A percentile compares a stretch with the other conserved stretches of the same genome.
These are phyloP conservation scores for Leptographium procerum DNA, from an alignment of 2,329 filamentous ascomycete species.

Conservation along the genomic window DNA sequence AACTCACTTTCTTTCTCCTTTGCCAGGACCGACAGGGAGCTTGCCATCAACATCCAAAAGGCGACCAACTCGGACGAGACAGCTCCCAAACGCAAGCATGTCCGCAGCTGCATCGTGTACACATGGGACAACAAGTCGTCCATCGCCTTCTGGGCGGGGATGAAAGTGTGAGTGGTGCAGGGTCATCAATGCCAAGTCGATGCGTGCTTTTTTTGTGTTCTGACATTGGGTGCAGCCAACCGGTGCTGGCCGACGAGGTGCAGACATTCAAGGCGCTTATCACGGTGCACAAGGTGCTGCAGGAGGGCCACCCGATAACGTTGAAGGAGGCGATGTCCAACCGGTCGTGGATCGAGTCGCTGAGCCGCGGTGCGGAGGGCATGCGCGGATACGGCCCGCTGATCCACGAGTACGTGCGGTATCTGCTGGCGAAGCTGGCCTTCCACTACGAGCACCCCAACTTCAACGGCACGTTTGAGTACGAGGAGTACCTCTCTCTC, in stretches of 20 bases:
- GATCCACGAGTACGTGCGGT: constrained; percentile 95
- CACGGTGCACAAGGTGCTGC: constrained; percentile 92
- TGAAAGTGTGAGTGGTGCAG: constrained; percentile 69
- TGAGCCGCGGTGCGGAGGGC: constrained; percentile 80
- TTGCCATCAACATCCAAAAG: constrained; percentile 60
- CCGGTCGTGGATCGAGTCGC: constrained; percentile 81
- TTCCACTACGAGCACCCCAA: constrained; percentile 96
- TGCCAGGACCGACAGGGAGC: constrained; percentile 57
- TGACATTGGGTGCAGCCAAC: constrained; percentile 52
- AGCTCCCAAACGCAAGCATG: constrained; percentile 76
- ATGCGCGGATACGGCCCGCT: constrained; percentile 82
- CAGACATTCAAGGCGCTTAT: constrained; percentile 99
- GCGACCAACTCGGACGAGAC: constrained; percentile 58
- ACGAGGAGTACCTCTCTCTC: constrained; percentile 96
- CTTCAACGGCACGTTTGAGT: constrained; percentile 98
- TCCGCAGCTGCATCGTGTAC: constrained; percentile 94
- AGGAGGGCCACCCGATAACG: constrained; percentile 85
- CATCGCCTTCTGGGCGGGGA: constrained; percentile 88
- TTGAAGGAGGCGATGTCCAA: constrained; percentile 83
- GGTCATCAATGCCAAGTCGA: background rate
- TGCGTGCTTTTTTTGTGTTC: background rate
- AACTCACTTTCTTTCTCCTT: background rate
- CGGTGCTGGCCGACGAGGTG: constrained; percentile 95
- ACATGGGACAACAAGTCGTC: constrained; percentile 99
- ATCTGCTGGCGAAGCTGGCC: constrained; percentile 83